These are phyloP conservation scores for Dryas drummondii DNA, from an alignment of 306 rosid species.

Conservation along the genomic window DNA sequence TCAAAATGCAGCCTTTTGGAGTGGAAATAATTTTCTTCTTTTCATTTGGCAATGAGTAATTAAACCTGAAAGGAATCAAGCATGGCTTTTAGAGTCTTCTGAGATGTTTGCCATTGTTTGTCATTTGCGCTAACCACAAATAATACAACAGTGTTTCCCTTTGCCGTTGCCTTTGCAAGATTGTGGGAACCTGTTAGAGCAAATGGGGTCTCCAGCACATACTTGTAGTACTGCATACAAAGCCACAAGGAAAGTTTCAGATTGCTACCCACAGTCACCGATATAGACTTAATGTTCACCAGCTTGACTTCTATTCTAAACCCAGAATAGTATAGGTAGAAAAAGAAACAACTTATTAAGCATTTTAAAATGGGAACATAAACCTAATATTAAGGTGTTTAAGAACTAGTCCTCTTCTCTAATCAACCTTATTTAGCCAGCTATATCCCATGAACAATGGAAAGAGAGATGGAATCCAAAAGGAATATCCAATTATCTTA, in stretches of 20 bases:
- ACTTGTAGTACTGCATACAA: conserved; percentile 76
- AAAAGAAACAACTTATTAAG: neutral
- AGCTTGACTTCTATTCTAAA: too few relatives aligned
- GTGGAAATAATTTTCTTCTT: neutral
- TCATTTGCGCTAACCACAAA: conserved; percentile 93
- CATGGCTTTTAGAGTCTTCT: conserved; percentile 72
- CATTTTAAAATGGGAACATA: neutral
- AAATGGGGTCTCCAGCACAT: conserved; percentile 81
- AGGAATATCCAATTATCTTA: too few relatives aligned
- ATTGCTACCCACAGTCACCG: neutral
- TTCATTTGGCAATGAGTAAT: conserved; percentile 5
- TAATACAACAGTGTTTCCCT: conserved; percentile 86
- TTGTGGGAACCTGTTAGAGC: conserved; percentile 94
- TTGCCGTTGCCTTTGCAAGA: conserved; percentile 96
- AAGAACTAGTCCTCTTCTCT: too few relatives aligned
- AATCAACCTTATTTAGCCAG: too few relatives aligned
- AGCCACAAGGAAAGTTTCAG: conserved; percentile 13
- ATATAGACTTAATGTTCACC: neutral
- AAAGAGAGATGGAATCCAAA: too few relatives aligned
- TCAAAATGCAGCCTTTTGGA: neutral
- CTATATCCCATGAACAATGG: too few relatives aligned
- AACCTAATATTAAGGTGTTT: too few relatives aligned
- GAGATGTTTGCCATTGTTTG: conserved; percentile 80
- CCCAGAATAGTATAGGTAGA: neutral
- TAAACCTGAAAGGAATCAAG: conserved; percentile 84